These are phyloP conservation scores for Puccinia hordei DNA, from an alignment of 1,284 basidiomycete genomes.

Conservation along the genomic window DNA sequence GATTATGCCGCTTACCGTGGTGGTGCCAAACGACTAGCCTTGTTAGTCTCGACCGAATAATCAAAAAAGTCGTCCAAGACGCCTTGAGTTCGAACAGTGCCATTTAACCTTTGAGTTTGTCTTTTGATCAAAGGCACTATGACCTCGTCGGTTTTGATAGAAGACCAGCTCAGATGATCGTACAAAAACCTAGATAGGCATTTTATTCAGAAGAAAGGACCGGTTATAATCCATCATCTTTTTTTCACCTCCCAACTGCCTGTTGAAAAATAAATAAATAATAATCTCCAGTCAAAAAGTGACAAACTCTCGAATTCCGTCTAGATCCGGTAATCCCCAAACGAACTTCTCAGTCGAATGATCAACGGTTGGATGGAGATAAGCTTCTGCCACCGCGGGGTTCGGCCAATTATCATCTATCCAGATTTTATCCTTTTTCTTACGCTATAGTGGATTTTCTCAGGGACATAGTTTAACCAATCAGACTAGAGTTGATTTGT, in stretches of 20 bases:
- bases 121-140: constrained; percentile 85
- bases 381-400: constrained; percentile 84
- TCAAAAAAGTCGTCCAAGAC: constrained; percentile 47
- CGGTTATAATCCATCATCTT: constrained; percentile 57
- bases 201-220: not conserved
- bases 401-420: constrained; percentile 85
- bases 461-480: not conserved
- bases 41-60: constrained; percentile 25
- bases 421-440: constrained; percentile 64
- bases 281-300: too few relatives aligned
- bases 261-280: too few relatives aligned
- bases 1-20: not conserved
- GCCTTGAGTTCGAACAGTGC: constrained; percentile 30
- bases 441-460: constrained; percentile 16
- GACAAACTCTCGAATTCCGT: constrained; percentile 68
- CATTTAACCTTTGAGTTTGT: constrained; percentile 55
- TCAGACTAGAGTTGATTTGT: not conserved
- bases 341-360: constrained; percentile 90
- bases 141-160: constrained; percentile 84
- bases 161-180: constrained; percentile 82
- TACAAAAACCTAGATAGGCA: constrained; percentile 71
- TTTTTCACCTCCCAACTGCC: not conserved
- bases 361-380: constrained; percentile 86
- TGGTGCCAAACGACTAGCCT: not conserved
- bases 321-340: constrained; percentile 94